Base-by-base conservation (phyloP, 345 rosid genomes). In the Trapa incisa region DNA sequence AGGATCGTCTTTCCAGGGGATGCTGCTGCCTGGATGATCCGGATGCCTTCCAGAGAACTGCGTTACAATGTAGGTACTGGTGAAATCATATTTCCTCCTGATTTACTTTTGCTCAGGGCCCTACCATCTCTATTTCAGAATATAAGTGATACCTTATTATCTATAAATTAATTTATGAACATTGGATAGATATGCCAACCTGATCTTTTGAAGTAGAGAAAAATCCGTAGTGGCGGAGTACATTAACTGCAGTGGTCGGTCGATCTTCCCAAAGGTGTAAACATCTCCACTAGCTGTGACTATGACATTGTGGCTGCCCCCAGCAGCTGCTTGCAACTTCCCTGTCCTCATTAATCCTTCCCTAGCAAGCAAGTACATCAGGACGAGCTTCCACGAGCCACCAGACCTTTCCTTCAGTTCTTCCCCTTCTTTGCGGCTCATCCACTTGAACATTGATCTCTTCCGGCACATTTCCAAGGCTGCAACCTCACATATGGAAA, bases 321-420 rank as follows among this genome's bases (percentile, higher is more conserved):
- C 99, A 33, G 97, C 95, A 66, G 85, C 80, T 48, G 92, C 96
- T 74, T 89, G 99, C 1, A 93, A 91, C 69, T 81, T 94, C 83
- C 87, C 99, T 76, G 97, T 80, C 77, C 99, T 78, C 84, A 78
- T 83, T 74, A 93, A 86, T 57, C 76, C 76, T 77, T 94, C 99
- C 61, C 91, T 96, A 54, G 93, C 89, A 60, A 85, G 81, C 74
- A 94, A 78, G 77, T 85, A 91, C 77, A 82, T 85, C 43, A 94
- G 80, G 63, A 91, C 91, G 47, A 89, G 84, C 75, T 91, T 94
- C 99, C 97, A 94, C 3, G 99, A 89, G 15, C 91, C 99, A 63
- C 97, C 99, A 17, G 96, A 94, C 78, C 63, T 84, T 69, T 76
- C 80, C 79, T 89, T 94, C 69, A 91, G 66, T 48, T 76, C 81